Base-by-base conservation (phyloP, 2,329 filamentous ascomycete genomes). In the Macroventuria anomochaeta region DNA sequence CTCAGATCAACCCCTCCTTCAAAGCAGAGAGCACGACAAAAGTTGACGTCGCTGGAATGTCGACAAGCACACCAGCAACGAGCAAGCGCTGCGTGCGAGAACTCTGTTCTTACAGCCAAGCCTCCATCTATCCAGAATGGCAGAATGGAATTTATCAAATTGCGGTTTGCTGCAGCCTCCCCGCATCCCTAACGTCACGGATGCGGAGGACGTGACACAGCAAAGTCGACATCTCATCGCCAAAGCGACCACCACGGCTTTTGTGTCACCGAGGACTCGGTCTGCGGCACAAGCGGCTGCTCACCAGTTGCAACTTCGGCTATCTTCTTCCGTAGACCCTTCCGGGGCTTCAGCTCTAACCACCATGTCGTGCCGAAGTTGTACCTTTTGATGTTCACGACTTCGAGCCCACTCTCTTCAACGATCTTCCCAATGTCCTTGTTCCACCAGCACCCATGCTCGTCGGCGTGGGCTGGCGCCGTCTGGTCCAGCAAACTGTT, bases 391-490 rank as follows among this genome's bases (percentile, higher is more conserved):
- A 80, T 74, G 13, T 69, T 62, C 10, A 80, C 77, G 3, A 82
- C 71, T 53, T 81, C 77, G 38, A 82, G 61, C 13, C 79, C 79
- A 47, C 74, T 78, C n/a, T 77, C 72, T 41, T 77, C 68, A 8
- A 81, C 78, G 48, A 82, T 76, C 49, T 69, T 72, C 7, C 76
- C 79, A 58, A 82, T 80, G 47, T 82, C 80, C 57, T 79, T 79
- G 59, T 82, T 81, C 76, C 76, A 81, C 79, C 79, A 82, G 60
- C 80, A 82, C 15, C 80, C 80, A 56, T 80, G 77, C 38, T 76
- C 71, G 42, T 80, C 75, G 1, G 80, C 80, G 59, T 81, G 80
- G 53, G 73, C 75, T 32, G 77, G 69, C 15, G 80, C 80, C 8
- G 75, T 68, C 46, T 73, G 74, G 59, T 81, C 79, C 44, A 82